Conservation (phyloP, 768 basidiomycete species). For the Tricholoma matsutake region DNA sequence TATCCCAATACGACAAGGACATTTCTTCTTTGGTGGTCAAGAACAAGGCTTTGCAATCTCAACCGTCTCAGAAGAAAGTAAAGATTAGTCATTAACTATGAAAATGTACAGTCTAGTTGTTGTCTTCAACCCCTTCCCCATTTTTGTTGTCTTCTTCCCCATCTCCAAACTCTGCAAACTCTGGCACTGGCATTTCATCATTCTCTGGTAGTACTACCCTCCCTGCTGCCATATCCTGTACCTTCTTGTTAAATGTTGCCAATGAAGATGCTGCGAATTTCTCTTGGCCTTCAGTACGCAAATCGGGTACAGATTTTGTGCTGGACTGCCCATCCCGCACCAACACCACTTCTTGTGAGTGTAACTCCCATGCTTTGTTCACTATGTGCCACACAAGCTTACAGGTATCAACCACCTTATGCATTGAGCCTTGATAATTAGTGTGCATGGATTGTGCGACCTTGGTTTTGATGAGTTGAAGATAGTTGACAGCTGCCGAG, state of each 20-base stretch:
- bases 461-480: conserved; percentile 28
- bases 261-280: background rate
- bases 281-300: background rate
- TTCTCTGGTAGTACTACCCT: conserved; percentile 10
- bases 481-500: conserved; percentile 12
- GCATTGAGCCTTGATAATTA: conserved; percentile 23
- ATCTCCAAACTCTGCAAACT: background rate
- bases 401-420: conserved; percentile 17
- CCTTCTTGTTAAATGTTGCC: background rate
- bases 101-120: no score
- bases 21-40: background rate
- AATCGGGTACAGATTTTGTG: background rate
- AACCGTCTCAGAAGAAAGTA: no score
- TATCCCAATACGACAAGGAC: background rate
- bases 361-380: conserved; percentile 12
- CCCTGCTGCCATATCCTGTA: background rate
- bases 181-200: background rate
- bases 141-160: no score
- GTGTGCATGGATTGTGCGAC: conserved; percentile 19
- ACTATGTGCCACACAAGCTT: conserved; percentile 20
- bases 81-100: no score
- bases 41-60: background rate
- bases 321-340: background rate
- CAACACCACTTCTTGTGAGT: background rate
- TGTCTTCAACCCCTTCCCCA: no score